These are phyloP conservation scores for Chrysopogon serrulatus DNA, from an alignment of 176 grass and related monocot species.

Conservation along the genomic window DNA sequence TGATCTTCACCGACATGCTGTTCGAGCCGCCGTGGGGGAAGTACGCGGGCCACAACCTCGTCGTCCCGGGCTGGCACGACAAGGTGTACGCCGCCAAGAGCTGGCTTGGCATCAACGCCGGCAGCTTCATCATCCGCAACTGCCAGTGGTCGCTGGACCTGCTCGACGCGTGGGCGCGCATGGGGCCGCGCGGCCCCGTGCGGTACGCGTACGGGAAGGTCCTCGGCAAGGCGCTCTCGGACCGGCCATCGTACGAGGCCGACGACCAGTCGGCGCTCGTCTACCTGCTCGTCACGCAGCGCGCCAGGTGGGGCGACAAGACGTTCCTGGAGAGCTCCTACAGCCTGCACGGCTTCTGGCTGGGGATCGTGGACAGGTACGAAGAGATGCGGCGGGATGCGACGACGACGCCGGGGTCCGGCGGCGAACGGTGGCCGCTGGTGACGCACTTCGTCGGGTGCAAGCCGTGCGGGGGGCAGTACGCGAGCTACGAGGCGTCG, in stretches of 20 bases:
- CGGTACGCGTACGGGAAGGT: slow-evolving; percentile 55
- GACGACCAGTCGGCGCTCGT: slow-evolving; percentile 95
- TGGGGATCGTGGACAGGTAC: slow-evolving; percentile 56
- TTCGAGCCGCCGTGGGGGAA: slow-evolving; percentile 71
- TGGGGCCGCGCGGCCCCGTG: slow-evolving; percentile 73
- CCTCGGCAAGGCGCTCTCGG: slow-evolving; percentile 47
- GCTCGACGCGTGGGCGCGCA: slow-evolving; percentile 66
- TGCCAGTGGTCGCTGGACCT: slow-evolving; percentile 90
- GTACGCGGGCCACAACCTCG: slow-evolving; percentile 72
- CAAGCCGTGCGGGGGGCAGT: slow-evolving; percentile 71
- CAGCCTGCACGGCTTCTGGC: slow-evolving; percentile 76
- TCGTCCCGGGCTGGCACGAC: slow-evolving; percentile 67
- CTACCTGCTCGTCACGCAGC: slow-evolving; percentile 72
- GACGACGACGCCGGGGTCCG: slow-evolving; percentile 36
- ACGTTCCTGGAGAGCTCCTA: slow-evolving; percentile 73
- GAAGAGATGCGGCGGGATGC: slow-evolving; percentile 62
- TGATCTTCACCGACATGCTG: slow-evolving; percentile 85
- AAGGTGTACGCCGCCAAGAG: slow-evolving; percentile 53
- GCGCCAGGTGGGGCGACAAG: slow-evolving; percentile 44
- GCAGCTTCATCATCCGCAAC: slow-evolving; percentile 89
- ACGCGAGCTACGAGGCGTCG: slow-evolving; percentile 38
- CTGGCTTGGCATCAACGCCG: slow-evolving; percentile 78
- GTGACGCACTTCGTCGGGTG: slow-evolving; percentile 97
- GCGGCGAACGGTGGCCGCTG: slow-evolving; percentile 84
- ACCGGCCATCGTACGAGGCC: slow-evolving; percentile 68